phyloP scores from a whole-genome alignment of 2,329 filamentous ascomycete genomes.

The Didymellaceae sp. region DNA sequence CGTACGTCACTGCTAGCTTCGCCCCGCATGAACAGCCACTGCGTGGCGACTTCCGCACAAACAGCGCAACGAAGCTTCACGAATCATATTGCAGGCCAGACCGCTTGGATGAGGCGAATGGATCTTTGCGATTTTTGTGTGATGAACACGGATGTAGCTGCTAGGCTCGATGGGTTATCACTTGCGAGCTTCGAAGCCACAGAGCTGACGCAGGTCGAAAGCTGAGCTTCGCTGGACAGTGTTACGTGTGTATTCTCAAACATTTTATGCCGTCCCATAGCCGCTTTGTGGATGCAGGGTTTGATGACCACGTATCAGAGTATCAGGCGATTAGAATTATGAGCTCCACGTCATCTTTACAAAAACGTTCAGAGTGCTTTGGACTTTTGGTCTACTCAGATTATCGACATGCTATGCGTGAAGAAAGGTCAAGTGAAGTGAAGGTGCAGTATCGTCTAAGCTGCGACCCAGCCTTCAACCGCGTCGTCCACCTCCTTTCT shows the following conservation, averaged over 20 bases:
- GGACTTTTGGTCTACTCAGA: background rate
- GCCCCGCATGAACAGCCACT: slow-evolving; percentile 17
- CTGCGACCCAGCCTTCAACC: slow-evolving; percentile 42
- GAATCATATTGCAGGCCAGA: slow-evolving; percentile 15
- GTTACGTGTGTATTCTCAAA: background rate
- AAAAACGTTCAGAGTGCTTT: background rate
- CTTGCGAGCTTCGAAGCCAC: slow-evolving; percentile 10
- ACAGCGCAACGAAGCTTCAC: slow-evolving; percentile 29
- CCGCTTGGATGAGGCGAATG: slow-evolving; percentile 16
- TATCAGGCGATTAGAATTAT: slow-evolving; percentile 1
- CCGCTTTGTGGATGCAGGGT: slow-evolving; percentile 5
- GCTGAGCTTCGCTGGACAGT: too few species aligned
- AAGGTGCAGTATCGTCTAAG: background rate
- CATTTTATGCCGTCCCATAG: slow-evolving; percentile 1
- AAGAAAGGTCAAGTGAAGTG: too few species aligned
- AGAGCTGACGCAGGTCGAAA: too few species aligned
- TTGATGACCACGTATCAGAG: background rate
- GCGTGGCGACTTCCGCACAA: slow-evolving; percentile 21
- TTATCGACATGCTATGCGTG: too few species aligned
- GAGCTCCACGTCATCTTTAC: slow-evolving; percentile 2
- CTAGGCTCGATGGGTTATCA: slow-evolving; percentile 6
- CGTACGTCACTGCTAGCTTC: slow-evolving; percentile 11
- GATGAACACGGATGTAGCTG: background rate
- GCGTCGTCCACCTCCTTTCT: slow-evolving; percentile 75
- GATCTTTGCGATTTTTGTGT: background rate